Conservation (phyloP, 352 stramenopile species). For the Globisporangium apiculatum region DNA sequence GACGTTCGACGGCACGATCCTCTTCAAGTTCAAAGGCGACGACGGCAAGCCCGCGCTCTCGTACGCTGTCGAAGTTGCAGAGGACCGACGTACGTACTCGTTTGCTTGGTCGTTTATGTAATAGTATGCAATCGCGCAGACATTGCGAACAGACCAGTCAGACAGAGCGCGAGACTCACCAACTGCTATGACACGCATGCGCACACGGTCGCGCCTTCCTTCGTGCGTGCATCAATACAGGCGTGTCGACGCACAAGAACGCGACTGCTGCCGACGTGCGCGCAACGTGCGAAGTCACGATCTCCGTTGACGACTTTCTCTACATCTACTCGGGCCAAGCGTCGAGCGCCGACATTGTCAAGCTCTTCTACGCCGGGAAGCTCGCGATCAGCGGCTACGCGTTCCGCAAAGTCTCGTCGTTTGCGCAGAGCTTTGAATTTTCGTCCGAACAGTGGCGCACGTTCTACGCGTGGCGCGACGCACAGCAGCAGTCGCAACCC, state of each 20-base stretch:
- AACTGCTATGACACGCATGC: not conserved
- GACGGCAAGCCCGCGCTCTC: conserved; percentile 34
- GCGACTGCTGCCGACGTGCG: conserved; percentile 27
- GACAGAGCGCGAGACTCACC: not conserved
- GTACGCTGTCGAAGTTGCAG: conserved; percentile 61
- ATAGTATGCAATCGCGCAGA: not conserved
- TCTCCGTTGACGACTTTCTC: conserved; percentile 84
- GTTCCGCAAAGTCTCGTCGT: conserved; percentile 73
- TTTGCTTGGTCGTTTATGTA: not conserved
- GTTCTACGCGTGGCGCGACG: conserved; percentile 64
- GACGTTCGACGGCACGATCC: conserved; percentile 69
- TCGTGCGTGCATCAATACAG: conserved; percentile 8
- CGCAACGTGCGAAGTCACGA: conserved; percentile 69
- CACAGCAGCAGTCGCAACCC: conserved; percentile 17
- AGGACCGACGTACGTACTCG: conserved; percentile 23
- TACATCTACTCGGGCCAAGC: conserved; percentile 85
- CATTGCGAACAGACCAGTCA: no score
- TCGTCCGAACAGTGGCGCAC: conserved; percentile 71
- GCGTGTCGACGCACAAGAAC: conserved; percentile 58
- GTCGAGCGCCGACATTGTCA: conserved; percentile 61
- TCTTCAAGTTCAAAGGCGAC: conserved; percentile 75
- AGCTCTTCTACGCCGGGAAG: conserved; percentile 76
- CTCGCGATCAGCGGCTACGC: conserved; percentile 75
- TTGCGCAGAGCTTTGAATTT: conserved; percentile 84
- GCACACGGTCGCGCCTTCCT: not conserved